Evolutionary conservation across 108 stramenopile species (phyloP), one percentile per base, ranked within the genome.

Genomic region (Cafeteria roenbergensis): DNA sequence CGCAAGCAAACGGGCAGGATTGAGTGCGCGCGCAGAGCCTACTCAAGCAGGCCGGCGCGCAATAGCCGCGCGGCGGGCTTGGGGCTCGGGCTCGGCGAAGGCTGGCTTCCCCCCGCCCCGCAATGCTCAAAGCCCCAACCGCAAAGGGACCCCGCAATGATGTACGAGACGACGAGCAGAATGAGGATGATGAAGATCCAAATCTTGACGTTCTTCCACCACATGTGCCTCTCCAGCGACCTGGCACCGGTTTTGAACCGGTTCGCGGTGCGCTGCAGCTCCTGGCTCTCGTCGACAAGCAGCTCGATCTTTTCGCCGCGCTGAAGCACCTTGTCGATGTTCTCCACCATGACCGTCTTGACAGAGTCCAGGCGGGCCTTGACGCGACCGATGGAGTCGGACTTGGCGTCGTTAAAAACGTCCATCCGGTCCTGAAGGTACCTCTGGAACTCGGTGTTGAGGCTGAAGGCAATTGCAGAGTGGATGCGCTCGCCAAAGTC

Each of bases 271-370:
- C 90, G 88, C 71, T 87, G 86, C 50, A 95, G 74, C 30, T 88
- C 70, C 79, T 91, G 94, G 20, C 90, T 94, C 74, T 93, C 91
- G 73, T 99, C 97, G 36, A 99, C 97, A 50, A 99, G 73, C 59
- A 99, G 71, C 74, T 99, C 98, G 67, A 99, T 88, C 65, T 91
- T 92, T 72, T 99, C 98, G 34, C 98, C 98, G 22, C 98, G 72
- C 67, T 90, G 88, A 76, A 93, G 71, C 32, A 93, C 87, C 72
- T 87, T 87, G 71, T 91, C 90, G 75, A 99, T 92, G 62, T 95
- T 97, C 62, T 94, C 82, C 12, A 99, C 88, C 93, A 95, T 94
- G 53, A 86, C 87, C 37, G 79, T 84, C 69, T 90, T 90, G 38
- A 96, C 94, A 58, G 89, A 88, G 51, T 94, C 94, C 67, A 97